A percentile compares a stretch with the other conserved stretches of the same genome.
These are phyloP conservation scores for Trichoderma breve DNA, from an alignment of 2,329 filamentous ascomycete species.

Conservation along the genomic window DNA sequence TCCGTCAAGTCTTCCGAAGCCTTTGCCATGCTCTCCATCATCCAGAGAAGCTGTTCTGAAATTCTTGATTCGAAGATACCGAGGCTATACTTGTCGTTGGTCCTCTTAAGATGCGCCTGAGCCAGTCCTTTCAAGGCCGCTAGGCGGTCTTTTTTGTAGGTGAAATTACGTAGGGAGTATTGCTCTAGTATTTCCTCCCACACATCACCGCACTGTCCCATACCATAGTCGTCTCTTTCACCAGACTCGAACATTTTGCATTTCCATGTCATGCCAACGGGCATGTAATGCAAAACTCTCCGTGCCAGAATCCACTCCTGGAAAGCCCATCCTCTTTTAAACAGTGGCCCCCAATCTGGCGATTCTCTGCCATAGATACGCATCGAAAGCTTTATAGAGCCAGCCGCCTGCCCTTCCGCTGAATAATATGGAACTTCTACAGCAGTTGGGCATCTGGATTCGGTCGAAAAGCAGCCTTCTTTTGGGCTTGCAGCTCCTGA, in stretches of 20 bases:
- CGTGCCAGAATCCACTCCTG: not conserved
- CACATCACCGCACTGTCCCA: too few species aligned
- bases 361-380: not conserved
- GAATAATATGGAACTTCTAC: not conserved
- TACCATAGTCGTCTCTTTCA: not conserved
- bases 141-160: not conserved
- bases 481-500: not conserved
- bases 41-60: not conserved
- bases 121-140: not conserved
- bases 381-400: not conserved
- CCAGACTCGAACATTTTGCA: not conserved
- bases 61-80: not conserved
- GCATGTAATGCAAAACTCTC: not conserved
- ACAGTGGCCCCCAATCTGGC: not conserved
- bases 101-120: not conserved
- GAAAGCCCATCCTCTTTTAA: not conserved
- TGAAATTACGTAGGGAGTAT: not conserved
- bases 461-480: not conserved
- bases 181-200: too few species aligned
- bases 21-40: rapidly evolving
- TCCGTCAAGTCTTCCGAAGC: not conserved
- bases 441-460: not conserved
- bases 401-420: not conserved
- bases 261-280: not conserved
- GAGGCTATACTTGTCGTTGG: not conserved